Evolutionary conservation across 768 basidiomycete genomes (phyloP).

Genomic region (Hygrophorus pudorinus): DNA sequence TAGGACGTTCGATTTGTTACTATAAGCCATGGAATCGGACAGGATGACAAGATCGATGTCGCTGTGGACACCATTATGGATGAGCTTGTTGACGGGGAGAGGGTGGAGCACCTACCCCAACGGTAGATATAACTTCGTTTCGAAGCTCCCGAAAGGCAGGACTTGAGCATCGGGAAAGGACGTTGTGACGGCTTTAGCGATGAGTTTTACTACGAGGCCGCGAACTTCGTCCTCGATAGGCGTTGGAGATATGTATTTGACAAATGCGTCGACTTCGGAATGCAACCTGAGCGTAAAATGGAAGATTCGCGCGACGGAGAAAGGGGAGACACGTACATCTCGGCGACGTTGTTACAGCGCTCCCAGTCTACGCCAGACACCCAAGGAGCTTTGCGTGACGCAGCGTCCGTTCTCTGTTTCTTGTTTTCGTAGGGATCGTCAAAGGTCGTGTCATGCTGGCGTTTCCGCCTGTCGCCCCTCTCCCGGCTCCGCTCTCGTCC

Average conservation of each 20-base stretch:
- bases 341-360: conserved; percentile 64
- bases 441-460: conserved; percentile 38
- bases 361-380: conserved; percentile 60
- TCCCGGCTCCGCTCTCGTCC: conserved; percentile 13
- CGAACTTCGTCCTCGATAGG: conserved; percentile 80
- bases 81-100: not conserved
- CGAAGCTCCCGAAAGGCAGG: conserved; percentile 84
- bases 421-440: conserved; percentile 43
- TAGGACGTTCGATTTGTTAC: conserved; percentile 59
- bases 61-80: conserved; percentile 30
- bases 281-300: conserved; percentile 54
- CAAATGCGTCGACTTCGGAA: conserved; percentile 76
- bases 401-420: conserved; percentile 40
- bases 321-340: conserved; percentile 49
- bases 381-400: conserved; percentile 64
- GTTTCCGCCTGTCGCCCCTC: conserved; percentile 25
- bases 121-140: conserved; percentile 90
- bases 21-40: conserved; percentile 65
- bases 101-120: conserved; percentile 53
- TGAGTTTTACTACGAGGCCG: conserved; percentile 56
- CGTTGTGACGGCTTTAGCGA: conserved; percentile 53
- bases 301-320: conserved; percentile 2
- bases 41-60: conserved; percentile 93
- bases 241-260: conserved; percentile 81
- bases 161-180: conserved; percentile 75